Evolutionary conservation across 345 rosid genomes (phyloP), one percentile per base, ranked within the genome.

Genomic region (Syzygium oleosum): DNA sequence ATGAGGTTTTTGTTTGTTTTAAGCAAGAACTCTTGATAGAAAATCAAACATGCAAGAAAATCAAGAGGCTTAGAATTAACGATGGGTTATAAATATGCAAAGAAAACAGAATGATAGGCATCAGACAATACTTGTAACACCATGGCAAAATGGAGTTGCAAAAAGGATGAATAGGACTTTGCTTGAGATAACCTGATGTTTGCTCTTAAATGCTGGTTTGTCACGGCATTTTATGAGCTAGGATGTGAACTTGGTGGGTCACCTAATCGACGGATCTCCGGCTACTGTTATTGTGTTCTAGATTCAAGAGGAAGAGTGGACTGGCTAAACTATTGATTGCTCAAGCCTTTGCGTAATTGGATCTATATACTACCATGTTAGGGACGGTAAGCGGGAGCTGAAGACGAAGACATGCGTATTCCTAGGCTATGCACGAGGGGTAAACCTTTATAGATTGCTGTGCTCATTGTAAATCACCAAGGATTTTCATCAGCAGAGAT

Each of bases 211-310:
- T 55, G 59, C 12, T 0, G 23, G 12, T 55, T 22, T 55, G 59
- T 55, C 27, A 55, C 22, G 59, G 23, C 5, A 55, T 22, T 55
- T 55, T 55, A 27, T 55, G 59, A 55, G 59, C 59, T 56, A 56
- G 27, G 59, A 56, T 56, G 1, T 22, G 59, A 56, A 56, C 59
- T 56, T 56, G 27, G 59, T 22, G 27, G 27, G 27, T 56, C 59
- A 22, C 59, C 0, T 56, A 0, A 56, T 22, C 3, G 23, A 56
- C 27, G 9, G 23, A 56, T 56, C 27, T 56, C 59, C 0, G 4
- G 27, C 59, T 41, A 41, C 43, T 41, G 43, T 41, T 41, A 41
- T 41, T 41, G 43, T 5, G 43, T 41, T 41, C 43, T 41, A 41
- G 43, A 41, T 56, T 22, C 59, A 56, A 56, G 27, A 56, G 59